Base-by-base conservation (phyloP, 1,284 basidiomycete species). In the Ustilago loliicola region DNA sequence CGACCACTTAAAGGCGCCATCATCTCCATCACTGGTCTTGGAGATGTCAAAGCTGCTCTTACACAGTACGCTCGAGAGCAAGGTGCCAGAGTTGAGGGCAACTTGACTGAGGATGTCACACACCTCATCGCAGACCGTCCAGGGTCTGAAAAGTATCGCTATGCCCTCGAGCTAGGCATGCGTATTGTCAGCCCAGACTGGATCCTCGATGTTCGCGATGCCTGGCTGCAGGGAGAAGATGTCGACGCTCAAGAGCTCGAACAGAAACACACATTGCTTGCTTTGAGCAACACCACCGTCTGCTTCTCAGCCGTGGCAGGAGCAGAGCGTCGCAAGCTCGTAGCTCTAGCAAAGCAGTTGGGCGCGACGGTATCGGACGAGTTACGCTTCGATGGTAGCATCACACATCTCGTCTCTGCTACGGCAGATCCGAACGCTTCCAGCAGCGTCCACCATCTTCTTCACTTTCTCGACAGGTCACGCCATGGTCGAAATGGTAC, bases 141-240 rank as follows among this genome's bases (percentile, higher is more conserved):
- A 72, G 92, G 92, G 7, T 91, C 92, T 27, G 89, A 91, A n/a
- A 95, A 95, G 84, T 94, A 94, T 83, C 80, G 93, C 91, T 93
- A 92, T 77, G 93, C 93, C 0, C 82, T 94, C 50, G 89, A 91
- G 77, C 90, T 90, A 48, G 90, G 90, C 70, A 90, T 94, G 69
- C 91, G 92, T 0, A 92, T 95, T 64, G 88, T 95, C 80, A 87
- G 87, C 30, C 90, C 92, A 0, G 89, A 90, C 0, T 95, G 93
- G 92, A 89, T 95, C 29, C 86, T 86, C 0, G 91, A 92, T 4
- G 89, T 90, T 68, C 90, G 93, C 84, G 87, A 90, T 8, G 88
- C 91, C 29, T 95, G 94, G 93, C 87, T 92, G 23, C 88, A 88
- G 45, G 93, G 93, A 3, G 92, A 93, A 72, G 91, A 92, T 71